Evolutionary conservation across 768 basidiomycete genomes (phyloP).

Genomic region (Dentipellis sp.): DNA sequence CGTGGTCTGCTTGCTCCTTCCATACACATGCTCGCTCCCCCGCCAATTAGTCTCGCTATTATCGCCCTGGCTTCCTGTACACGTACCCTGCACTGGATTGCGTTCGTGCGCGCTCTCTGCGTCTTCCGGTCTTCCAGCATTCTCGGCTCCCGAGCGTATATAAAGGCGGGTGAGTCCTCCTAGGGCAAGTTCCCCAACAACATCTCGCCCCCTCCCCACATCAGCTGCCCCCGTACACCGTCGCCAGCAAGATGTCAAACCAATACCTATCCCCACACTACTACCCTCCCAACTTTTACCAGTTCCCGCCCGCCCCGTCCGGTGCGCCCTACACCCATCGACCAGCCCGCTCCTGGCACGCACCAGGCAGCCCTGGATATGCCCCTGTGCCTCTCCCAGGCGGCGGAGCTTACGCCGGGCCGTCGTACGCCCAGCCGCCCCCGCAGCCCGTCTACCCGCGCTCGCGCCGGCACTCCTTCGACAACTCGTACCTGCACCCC

Average conservation of each 20-base stretch:
- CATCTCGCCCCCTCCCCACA: background rate
- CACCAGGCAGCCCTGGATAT: conserved; percentile 4
- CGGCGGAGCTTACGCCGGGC: background rate
- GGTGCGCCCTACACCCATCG: conserved; percentile 3
- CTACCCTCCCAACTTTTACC: conserved; percentile 6
- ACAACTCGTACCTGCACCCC: conserved; percentile 2
- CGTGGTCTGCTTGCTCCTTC: background rate
- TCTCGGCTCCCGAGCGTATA: background rate
- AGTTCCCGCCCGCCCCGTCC: background rate
- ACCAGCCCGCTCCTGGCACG: conserved; percentile 5
- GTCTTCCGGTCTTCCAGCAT: too few species aligned
- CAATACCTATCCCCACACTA: background rate
- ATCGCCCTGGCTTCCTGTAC: too few species aligned
- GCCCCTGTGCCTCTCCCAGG: background rate
- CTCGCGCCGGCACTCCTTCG: conserved; percentile 10
- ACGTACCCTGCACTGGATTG: too few species aligned
- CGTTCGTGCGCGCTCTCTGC: too few species aligned
- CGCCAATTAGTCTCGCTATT: too few species aligned
- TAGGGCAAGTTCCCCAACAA: background rate
- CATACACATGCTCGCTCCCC: too few species aligned
- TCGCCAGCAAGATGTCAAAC: background rate
- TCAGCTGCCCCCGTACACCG: background rate
- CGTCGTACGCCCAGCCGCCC: conserved; percentile 5
- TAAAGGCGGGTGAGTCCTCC: background rate
- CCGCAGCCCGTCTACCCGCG: background rate